These are phyloP conservation scores for Zoysia pacifica DNA, from an alignment of 176 grass and related monocot genomes.

Conservation along the genomic window DNA sequence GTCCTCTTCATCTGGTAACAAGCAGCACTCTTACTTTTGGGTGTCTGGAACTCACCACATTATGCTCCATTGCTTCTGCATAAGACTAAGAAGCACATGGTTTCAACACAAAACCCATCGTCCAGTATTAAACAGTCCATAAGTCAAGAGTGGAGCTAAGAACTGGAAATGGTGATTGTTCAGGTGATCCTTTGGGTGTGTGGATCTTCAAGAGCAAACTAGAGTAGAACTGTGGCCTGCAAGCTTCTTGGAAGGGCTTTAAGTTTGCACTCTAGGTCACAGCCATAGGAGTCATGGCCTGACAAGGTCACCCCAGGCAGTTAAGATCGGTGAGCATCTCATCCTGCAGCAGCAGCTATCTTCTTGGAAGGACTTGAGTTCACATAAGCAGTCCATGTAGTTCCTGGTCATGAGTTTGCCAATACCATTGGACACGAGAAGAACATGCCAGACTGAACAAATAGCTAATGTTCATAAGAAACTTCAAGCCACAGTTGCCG, in stretches of 20 bases:
- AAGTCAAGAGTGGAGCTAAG: background rate
- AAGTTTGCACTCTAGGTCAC: slow-evolving; percentile 61
- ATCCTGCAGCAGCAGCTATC: background rate
- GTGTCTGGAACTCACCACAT: background rate
- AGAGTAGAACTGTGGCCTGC: slow-evolving; percentile 39
- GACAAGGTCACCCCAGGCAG: slow-evolving; percentile 42
- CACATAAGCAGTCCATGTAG: background rate
- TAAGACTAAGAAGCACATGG: background rate
- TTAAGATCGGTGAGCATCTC: slow-evolving; percentile 45
- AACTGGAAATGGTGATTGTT: background rate
- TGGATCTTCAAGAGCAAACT: slow-evolving; percentile 74
- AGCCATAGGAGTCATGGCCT: slow-evolving; percentile 51
- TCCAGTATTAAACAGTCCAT: background rate
- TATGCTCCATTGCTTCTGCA: background rate
- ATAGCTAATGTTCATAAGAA: slow-evolving; percentile 7
- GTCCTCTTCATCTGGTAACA: background rate
- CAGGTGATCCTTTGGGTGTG: slow-evolving; percentile 36
- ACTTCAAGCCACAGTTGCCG: background rate
- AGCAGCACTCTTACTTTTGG: background rate
- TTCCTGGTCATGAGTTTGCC: slow-evolving; percentile 24
- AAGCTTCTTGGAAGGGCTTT: slow-evolving; percentile 53
- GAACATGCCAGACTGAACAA: slow-evolving; percentile 42
- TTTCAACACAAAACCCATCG: background rate
- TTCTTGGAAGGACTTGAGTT: background rate
- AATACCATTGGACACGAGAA: slow-evolving; percentile 60